A percentile compares a stretch with the other conserved stretches of the same genome.
These are phyloP conservation scores for Penicillium canescens DNA, from an alignment of 495 filamentous ascomycete species.

Conservation along the genomic window DNA sequence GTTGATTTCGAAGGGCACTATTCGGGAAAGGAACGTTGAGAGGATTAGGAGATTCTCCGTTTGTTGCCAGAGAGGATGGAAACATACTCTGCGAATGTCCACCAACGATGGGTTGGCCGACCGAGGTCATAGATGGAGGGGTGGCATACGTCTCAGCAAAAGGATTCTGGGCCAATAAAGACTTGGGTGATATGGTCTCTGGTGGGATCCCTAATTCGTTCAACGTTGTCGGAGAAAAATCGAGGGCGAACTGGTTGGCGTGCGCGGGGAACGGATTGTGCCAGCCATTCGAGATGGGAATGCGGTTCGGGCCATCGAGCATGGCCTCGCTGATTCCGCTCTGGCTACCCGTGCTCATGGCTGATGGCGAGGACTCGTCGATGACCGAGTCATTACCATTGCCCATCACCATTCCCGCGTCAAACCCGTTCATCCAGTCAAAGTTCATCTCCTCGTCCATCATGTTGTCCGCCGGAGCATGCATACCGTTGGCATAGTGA, in stretches of 20 bases:
- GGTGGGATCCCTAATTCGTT: conserved; percentile 44
- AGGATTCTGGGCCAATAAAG: conserved; percentile 47
- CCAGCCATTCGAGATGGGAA: conserved; percentile 59
- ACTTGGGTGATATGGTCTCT: conserved; percentile 51
- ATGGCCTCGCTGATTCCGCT: conserved; percentile 91
- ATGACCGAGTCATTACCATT: conserved; percentile 73
- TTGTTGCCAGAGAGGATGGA: conserved; percentile 57
- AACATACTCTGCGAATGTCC: conserved; percentile 57
- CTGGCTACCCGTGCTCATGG: conserved; percentile 88
- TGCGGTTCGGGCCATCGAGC: conserved; percentile 75
- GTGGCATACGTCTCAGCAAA: conserved; percentile 49
- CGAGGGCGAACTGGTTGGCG: conserved; percentile 59
- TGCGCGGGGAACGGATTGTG: conserved; percentile 65
- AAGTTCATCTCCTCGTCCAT: conserved; percentile 77
- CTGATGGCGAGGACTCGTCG: conserved; percentile 92
- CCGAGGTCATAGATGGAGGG: conserved; percentile 67
- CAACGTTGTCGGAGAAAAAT: conserved; percentile 50
- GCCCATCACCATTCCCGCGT: conserved; percentile 71
- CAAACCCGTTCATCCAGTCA: conserved; percentile 85
- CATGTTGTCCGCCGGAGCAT: conserved; percentile 43
- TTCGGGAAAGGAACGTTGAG: conserved; percentile 51
- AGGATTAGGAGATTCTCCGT: conserved; percentile 57
- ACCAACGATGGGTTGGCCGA: conserved; percentile 48
- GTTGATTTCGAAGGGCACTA: conserved; percentile 60
- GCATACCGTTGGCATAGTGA: conserved; percentile 62